Conservation (phyloP, 805 yeast genomes). For the Ogataea trehaloabstinens region DNA sequence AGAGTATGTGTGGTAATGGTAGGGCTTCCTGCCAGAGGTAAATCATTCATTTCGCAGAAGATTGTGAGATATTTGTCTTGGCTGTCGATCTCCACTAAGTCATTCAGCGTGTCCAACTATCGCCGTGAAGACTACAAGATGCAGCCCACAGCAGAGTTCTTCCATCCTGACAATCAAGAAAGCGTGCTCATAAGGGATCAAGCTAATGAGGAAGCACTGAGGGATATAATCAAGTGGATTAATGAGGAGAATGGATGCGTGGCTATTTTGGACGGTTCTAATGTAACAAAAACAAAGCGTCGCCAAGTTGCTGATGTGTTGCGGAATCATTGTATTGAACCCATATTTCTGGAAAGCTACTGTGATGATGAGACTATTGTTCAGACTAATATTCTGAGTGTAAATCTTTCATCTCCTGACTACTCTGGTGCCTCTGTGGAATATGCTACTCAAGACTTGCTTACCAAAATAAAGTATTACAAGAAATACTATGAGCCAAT, state of each 20-base stretch:
- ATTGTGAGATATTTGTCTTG: conserved; percentile 89
- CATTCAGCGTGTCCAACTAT: conserved; percentile 87
- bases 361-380: conserved; percentile 82
- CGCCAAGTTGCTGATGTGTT: conserved; percentile 54
- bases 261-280: conserved; percentile 92
- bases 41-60: conserved; percentile 91
- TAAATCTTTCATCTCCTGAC: conserved; percentile 84
- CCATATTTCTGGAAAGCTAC: conserved; percentile 89
- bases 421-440: conserved; percentile 68
- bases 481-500: conserved; percentile 76
- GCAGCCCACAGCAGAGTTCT: conserved; percentile 74
- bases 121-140: conserved; percentile 60
- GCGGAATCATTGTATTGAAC: conserved; percentile 68
- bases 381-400: conserved; percentile 77
- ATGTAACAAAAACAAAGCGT: conserved; percentile 75
- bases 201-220: conserved; percentile 70
- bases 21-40: conserved; percentile 89
- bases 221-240: conserved; percentile 87
- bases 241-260: conserved; percentile 77
- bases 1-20: conserved; percentile 87
- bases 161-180: conserved; percentile 62
- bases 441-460: conserved; percentile 68
- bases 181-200: conserved; percentile 62
- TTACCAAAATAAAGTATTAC: conserved; percentile 70
- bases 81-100: conserved; percentile 82